A percentile compares a stretch with the other conserved stretches of the same genome.
These are phyloP conservation scores for Chrysosporium queenslandicum DNA, from an alignment of 2,329 filamentous ascomycete species.

Conservation along the genomic window DNA sequence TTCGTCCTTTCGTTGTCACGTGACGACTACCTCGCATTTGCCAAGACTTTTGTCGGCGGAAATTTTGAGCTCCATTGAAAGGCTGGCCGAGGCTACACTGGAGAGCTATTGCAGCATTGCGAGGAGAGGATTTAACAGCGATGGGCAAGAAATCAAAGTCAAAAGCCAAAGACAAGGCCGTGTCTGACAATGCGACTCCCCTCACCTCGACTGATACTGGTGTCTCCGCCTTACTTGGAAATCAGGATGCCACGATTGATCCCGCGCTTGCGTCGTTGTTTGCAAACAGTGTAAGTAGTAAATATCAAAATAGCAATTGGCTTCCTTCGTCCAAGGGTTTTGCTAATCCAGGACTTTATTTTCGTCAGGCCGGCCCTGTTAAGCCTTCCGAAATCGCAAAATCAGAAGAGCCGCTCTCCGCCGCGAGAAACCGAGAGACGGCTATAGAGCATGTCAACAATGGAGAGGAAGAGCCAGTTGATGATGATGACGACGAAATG, in stretches of 20 bases:
- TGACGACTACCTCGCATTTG: background rate
- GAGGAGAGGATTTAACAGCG: background rate
- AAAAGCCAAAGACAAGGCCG: conserved; percentile 16
- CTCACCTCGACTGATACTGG: conserved; percentile 12
- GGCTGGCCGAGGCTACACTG: background rate
- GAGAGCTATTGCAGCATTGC: background rate
- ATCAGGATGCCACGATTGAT: conserved; percentile 50
- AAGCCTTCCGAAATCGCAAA: conserved; percentile 25
- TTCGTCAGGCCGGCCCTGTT: conserved; percentile 32
- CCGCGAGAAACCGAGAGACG: background rate
- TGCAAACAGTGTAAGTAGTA: conserved; percentile 59
- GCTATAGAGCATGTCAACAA: conserved; percentile 10
- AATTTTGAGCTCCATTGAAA: background rate
- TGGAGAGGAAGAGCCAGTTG: conserved; percentile 23
- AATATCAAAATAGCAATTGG: background rate
- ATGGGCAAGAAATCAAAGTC: conserved; percentile 13
- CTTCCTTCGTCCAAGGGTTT: background rate
- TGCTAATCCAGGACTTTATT: background rate
- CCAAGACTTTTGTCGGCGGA: conserved; percentile 1
- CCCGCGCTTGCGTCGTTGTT: conserved; percentile 61
- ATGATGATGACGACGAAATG: conserved; percentile 25
- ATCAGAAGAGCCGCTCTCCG: background rate
- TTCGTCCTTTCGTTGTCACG: too few relatives aligned
- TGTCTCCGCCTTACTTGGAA: conserved; percentile 42
- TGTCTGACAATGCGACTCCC: conserved; percentile 4